phyloP scores from a whole-genome alignment of 2,329 filamentous ascomycete genomes.

The Bipolaris oryzae region DNA sequence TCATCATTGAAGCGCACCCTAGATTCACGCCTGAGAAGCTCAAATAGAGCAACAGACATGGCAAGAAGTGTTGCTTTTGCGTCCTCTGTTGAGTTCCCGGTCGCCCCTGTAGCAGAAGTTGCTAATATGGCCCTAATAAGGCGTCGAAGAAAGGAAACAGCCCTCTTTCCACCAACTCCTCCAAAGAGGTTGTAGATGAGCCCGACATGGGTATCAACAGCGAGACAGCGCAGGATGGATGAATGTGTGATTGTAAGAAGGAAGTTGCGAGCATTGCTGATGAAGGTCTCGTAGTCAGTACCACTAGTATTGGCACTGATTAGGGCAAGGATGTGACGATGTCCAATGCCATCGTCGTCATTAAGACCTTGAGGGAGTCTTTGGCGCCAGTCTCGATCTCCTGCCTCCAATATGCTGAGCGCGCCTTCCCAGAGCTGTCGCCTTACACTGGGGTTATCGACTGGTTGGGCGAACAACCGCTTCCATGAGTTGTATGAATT shows the following conservation, averaged over 20 bases:
- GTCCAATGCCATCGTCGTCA: conserved; percentile 34
- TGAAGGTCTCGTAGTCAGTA: conserved; percentile 7
- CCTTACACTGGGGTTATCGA: conserved; percentile 25
- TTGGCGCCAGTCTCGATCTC: conserved; percentile 42
- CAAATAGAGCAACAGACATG: conserved; percentile 20
- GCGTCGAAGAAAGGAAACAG: conserved; percentile 40
- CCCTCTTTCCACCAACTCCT: conserved; percentile 39
- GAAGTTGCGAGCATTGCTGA: conserved; percentile 20
- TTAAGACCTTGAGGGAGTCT: conserved; percentile 42
- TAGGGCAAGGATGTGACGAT: conserved; percentile 34
- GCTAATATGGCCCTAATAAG: conserved; percentile 22
- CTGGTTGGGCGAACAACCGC: conserved; percentile 28
- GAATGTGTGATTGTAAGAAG: conserved; percentile 43
- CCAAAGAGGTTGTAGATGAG: conserved; percentile 46
- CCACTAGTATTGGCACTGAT: conserved; percentile 17
- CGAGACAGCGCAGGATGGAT: conserved; percentile 42
- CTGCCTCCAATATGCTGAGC: conserved; percentile 33
- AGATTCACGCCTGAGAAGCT: conserved; percentile 26
- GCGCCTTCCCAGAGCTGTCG: conserved; percentile 38
- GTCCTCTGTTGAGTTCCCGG: neutral
- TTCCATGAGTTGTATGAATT: conserved; percentile 39
- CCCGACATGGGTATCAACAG: conserved; percentile 45
- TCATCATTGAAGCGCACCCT: conserved; percentile 31
- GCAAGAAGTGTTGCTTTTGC: conserved; percentile 16
- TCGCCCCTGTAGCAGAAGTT: neutral